A percentile compares a stretch with the other conserved stretches of the same genome.
Evolutionary conservation across 192 early-diverging fungal species (phyloP).

Genomic region (Gonapodya prolifera): DNA sequence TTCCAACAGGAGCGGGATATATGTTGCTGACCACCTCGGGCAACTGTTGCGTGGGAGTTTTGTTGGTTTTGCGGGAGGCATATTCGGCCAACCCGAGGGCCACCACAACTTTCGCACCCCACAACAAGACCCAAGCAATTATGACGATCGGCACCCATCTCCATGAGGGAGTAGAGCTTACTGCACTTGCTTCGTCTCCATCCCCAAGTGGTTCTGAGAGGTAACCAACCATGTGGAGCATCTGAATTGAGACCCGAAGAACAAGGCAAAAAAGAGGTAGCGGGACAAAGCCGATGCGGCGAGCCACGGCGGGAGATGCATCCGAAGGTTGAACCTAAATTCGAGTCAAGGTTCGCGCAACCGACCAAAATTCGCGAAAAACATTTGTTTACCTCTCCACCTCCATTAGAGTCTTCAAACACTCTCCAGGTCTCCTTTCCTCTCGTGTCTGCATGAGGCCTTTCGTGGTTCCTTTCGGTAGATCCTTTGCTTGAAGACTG

Average conservation of each 20-base stretch:
- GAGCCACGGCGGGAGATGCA: conserved; percentile 60
- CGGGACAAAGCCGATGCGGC: conserved; percentile 66
- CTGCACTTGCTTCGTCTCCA: not conserved
- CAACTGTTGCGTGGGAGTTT: not conserved
- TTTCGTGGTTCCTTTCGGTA: conserved; percentile 16
- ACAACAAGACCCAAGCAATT: not conserved
- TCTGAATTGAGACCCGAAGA: conserved; percentile 37
- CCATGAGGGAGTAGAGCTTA: not conserved
- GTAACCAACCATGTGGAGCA: conserved; percentile 25
- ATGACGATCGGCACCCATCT: not conserved
- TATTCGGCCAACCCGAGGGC: not conserved
- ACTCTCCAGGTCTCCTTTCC: not conserved
- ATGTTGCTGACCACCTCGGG: not conserved
- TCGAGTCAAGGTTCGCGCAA: conserved; percentile 4
- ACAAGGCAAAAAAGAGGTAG: conserved; percentile 68
- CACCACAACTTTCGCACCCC: not conserved
- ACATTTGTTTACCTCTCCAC: not conserved
- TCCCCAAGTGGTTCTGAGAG: not conserved
- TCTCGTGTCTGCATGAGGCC: not conserved
- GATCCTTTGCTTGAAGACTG: conserved; percentile 22
- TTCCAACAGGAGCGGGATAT: not conserved
- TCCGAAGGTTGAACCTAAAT: conserved; percentile 44
- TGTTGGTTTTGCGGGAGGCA: not conserved
- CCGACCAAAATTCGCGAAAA: conserved; percentile 4
- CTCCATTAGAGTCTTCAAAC: not conserved